Evolutionary conservation across 2,329 filamentous ascomycete species (phyloP).

Genomic region (Penicillium psychrosexuale): DNA sequence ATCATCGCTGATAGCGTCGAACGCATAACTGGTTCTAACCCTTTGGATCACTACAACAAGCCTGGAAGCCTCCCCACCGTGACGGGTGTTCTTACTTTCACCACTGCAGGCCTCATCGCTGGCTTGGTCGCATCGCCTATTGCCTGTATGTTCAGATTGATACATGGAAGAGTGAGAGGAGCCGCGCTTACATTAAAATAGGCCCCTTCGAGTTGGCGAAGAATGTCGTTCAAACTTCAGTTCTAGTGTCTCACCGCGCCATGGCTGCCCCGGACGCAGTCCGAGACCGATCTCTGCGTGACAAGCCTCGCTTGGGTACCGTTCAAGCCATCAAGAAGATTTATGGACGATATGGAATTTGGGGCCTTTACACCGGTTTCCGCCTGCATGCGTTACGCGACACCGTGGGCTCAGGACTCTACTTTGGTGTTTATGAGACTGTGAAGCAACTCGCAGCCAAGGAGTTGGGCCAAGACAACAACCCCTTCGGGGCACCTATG

Average conservation of each 20-base stretch:
- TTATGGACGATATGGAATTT: constrained; percentile 42
- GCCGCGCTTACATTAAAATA: constrained; percentile 16
- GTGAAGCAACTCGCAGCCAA: constrained; percentile 47
- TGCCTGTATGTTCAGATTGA: constrained; percentile 38
- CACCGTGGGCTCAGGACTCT: constrained; percentile 46
- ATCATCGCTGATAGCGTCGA: constrained; percentile 40
- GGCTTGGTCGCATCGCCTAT: constrained; percentile 43
- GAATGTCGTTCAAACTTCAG: constrained; percentile 50
- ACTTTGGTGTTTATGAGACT: constrained; percentile 49
- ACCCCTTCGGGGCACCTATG: constrained; percentile 44
- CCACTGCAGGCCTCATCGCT: constrained; percentile 42
- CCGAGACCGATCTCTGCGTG: constrained; percentile 34
- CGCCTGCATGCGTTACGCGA: constrained; percentile 46
- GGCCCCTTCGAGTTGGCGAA: constrained; percentile 50
- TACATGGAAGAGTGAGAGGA: neutral
- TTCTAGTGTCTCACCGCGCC: constrained; percentile 44
- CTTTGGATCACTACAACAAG: constrained; percentile 41
- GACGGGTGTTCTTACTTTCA: constrained; percentile 43
- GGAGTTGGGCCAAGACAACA: constrained; percentile 43
- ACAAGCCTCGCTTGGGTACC: constrained; percentile 42
- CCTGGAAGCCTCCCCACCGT: constrained; percentile 43
- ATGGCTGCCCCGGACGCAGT: constrained; percentile 37
- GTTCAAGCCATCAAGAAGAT: constrained; percentile 45
- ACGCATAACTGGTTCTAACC: constrained; percentile 41
- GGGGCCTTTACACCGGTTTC: constrained; percentile 48